Percentiles rank a stretch among this genome's conserved stretches.
Conservation (phyloP, 495 filamentous ascomycete species). For the Margaritispora aquatica region DNA sequence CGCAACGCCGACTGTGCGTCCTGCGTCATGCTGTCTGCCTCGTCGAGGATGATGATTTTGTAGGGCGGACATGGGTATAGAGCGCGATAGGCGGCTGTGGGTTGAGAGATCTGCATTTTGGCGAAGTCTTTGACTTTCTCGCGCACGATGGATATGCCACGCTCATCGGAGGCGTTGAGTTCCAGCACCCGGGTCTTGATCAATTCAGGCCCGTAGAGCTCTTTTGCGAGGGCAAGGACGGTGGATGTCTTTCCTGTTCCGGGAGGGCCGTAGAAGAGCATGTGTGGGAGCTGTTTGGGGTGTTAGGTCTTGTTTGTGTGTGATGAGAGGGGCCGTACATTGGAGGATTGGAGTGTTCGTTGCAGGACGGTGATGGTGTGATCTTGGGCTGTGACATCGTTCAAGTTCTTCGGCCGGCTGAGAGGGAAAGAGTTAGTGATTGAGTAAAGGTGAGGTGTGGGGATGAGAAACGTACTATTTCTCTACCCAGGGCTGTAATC, state of each 20-base stretch:
- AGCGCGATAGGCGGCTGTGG: conserved; percentile 54
- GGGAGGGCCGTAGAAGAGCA: conserved; percentile 98
- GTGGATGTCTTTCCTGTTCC: conserved; percentile 99
- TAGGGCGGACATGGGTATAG: conserved; percentile 93
- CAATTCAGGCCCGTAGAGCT: conserved; percentile 93
- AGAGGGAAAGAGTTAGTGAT: background rate
- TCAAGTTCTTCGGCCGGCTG: conserved; percentile 88
- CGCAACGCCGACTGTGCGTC: conserved; percentile 90
- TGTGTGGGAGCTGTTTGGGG: conserved; percentile 75
- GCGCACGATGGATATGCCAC: conserved; percentile 94
- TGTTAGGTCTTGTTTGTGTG: background rate
- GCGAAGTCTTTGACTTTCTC: conserved; percentile 99
- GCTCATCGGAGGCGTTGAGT: conserved; percentile 98
- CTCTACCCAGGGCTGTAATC: conserved; percentile 93
- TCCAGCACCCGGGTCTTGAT: conserved; percentile 93
- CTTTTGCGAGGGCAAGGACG: conserved; percentile 89
- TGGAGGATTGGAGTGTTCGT: conserved; percentile 88
- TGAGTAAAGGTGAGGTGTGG: background rate
- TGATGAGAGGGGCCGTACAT: conserved; percentile 44
- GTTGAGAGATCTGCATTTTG: conserved; percentile 83
- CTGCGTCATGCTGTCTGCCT: conserved; percentile 98
- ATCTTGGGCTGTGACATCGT: conserved; percentile 95
- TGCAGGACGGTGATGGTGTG: conserved; percentile 91
- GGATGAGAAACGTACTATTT: conserved; percentile 72
- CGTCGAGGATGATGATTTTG: conserved; percentile 97